These are phyloP conservation scores for Candida maltosa DNA, from an alignment of 805 yeast genomes.

Conservation along the genomic window DNA sequence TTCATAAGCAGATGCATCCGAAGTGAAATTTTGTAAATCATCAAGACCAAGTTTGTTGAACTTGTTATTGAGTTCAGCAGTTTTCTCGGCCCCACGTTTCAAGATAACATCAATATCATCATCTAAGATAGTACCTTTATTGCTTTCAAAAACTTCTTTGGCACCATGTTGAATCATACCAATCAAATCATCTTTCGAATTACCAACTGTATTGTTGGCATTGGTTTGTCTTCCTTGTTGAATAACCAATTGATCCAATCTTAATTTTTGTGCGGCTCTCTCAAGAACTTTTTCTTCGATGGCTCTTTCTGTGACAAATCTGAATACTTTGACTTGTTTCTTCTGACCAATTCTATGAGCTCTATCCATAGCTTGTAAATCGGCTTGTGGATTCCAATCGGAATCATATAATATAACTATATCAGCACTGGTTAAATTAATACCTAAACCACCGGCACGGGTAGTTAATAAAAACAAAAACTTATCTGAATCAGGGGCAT, in stretches of 20 bases:
- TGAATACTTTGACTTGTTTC: conserved; percentile 87
- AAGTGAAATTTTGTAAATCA: conserved; percentile 87
- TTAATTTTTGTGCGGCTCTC: conserved; percentile 89
- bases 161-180: conserved; percentile 99
- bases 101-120: conserved; percentile 84
- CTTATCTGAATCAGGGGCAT: conserved; percentile 75
- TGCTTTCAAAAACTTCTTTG: conserved; percentile 69
- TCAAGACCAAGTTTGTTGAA: conserved; percentile 86
- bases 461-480: conserved; percentile 86
- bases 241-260: conserved; percentile 91
- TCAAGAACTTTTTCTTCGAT: conserved; percentile 95
- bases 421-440: conserved; percentile 89
- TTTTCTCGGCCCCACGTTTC: conserved; percentile 76
- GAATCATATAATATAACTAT: conserved; percentile 85
- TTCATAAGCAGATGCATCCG: conserved; percentile 87
- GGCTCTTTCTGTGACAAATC: conserved; percentile 94
- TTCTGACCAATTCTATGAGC: conserved; percentile 97
- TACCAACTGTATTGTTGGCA: conserved; percentile 44
- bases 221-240: conserved; percentile 75
- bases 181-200: conserved; percentile 76
- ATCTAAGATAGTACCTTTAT: conserved; percentile 34
- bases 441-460: conserved; percentile 96
- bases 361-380: conserved; percentile 96
- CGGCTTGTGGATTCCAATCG: conserved; percentile 99
- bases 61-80: conserved; percentile 73